These are phyloP conservation scores for Calycina herbarum DNA, from an alignment of 2,329 filamentous ascomycete species.

Conservation along the genomic window DNA sequence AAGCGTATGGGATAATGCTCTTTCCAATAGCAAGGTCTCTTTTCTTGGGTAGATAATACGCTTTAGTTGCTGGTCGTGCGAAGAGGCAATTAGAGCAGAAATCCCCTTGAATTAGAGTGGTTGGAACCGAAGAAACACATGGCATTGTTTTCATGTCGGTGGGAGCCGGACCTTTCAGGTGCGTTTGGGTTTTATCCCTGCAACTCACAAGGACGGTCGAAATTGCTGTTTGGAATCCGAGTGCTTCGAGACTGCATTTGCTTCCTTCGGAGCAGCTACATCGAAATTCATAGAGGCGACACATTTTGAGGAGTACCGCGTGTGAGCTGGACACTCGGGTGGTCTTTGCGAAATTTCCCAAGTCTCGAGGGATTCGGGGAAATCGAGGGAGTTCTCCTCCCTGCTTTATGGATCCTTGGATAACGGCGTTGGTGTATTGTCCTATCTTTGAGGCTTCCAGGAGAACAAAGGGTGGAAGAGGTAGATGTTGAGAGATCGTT, in stretches of 20 bases:
- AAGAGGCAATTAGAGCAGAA: background rate
- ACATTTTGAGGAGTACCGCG: background rate
- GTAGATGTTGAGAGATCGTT: too few species aligned
- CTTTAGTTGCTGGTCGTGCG: background rate
- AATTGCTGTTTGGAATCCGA: background rate
- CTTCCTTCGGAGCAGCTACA: background rate
- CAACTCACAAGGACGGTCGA: background rate
- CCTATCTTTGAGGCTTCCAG: too few species aligned
- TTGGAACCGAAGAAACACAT: background rate
- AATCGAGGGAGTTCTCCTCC: too few species aligned
- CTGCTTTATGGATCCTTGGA: too few species aligned
- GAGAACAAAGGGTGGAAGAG: too few species aligned
- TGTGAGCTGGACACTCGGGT: background rate
- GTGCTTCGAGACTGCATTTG: background rate
- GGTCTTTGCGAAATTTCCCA: too few species aligned
- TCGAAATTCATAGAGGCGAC: background rate
- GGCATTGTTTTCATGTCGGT: too few species aligned
- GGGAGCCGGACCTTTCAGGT: background rate
- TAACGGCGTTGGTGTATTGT: too few species aligned
- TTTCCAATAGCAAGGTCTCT: background rate
- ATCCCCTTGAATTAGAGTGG: background rate
- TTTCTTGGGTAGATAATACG: background rate
- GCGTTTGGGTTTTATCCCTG: background rate
- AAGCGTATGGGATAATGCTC: background rate
- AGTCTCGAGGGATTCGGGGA: too few species aligned